A percentile compares a stretch with the other conserved stretches of the same genome.
phyloP scores from a whole-genome alignment of 768 basidiomycete species.

The Tricholoma furcatifolium region DNA sequence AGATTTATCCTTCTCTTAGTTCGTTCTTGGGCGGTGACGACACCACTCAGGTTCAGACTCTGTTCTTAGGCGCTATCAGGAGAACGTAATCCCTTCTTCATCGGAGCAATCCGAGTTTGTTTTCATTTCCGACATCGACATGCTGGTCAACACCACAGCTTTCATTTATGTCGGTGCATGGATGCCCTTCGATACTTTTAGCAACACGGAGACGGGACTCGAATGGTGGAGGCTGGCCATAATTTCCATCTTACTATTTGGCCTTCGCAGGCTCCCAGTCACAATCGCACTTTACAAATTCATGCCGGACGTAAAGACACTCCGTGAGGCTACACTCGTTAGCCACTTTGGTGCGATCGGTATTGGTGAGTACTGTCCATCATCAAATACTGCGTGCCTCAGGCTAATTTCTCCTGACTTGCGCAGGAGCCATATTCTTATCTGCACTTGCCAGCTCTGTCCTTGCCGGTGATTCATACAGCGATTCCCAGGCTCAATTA shows the following conservation, averaged over 20 bases:
- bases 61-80: no score
- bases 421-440: slow-evolving; percentile 86
- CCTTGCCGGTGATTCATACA: slow-evolving; percentile 37
- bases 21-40: no score
- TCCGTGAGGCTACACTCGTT: slow-evolving; percentile 89
- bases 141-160: slow-evolving; percentile 92
- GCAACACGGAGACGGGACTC: slow-evolving; percentile 61
- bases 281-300: slow-evolving; percentile 85
- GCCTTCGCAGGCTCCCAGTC: slow-evolving; percentile 79
- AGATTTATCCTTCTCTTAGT: no score
- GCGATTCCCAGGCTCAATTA: slow-evolving; percentile 57
- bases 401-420: slow-evolving; percentile 1
- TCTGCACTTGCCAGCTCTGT: slow-evolving; percentile 77
- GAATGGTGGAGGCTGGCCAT: slow-evolving; percentile 83
- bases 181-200: slow-evolving; percentile 90
- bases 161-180: slow-evolving; percentile 97
- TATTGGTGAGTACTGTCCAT: slow-evolving; percentile 45
- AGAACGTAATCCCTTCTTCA: no score
- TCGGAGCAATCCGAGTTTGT: no score
- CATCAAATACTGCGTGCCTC: neutral
- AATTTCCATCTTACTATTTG: slow-evolving; percentile 76
- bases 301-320: slow-evolving; percentile 95
- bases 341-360: slow-evolving; percentile 95
- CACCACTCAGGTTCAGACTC: no score
- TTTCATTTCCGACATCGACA: slow-evolving; percentile 94